Percentiles rank a stretch among this genome's conserved stretches.
These are phyloP conservation scores for Penicillium brevicompactum DNA, from an alignment of 2,329 filamentous ascomycete genomes.

Conservation along the genomic window DNA sequence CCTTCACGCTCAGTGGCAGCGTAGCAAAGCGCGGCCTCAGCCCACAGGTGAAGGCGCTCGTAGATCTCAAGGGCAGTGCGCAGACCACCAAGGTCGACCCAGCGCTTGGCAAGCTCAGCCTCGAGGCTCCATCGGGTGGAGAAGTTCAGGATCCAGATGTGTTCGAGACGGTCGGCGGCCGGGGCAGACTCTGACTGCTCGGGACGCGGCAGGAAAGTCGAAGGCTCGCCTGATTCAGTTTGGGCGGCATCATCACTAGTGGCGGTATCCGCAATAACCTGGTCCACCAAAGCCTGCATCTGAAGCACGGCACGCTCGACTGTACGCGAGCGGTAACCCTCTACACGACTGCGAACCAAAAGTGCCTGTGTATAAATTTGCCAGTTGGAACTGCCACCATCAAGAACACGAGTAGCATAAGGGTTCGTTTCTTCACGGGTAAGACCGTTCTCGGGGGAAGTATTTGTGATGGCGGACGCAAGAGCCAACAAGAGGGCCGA, in stretches of 20 bases:
- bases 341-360: slow-evolving; percentile 84
- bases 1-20: slow-evolving; percentile 78
- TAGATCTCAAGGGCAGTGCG: slow-evolving; percentile 94
- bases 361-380: slow-evolving; percentile 95
- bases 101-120: slow-evolving; percentile 87
- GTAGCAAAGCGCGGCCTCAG: slow-evolving; percentile 88
- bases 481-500: slow-evolving; percentile 79
- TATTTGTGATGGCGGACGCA: slow-evolving; percentile 88
- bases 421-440: slow-evolving; percentile 93
- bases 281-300: slow-evolving; percentile 91
- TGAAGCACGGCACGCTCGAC: slow-evolving; percentile 88
- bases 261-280: slow-evolving; percentile 84
- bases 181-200: slow-evolving; percentile 74
- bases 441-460: slow-evolving; percentile 77
- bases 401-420: slow-evolving; percentile 83
- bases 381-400: slow-evolving; percentile 93
- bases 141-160: slow-evolving; percentile 80
- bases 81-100: slow-evolving; percentile 84
- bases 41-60: slow-evolving; percentile 89
- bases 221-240: slow-evolving; percentile 53
- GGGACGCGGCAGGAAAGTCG: slow-evolving; percentile 78
- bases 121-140: slow-evolving; percentile 93
- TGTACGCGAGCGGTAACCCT: slow-evolving; percentile 82
- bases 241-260: slow-evolving; percentile 41
- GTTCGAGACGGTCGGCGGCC: slow-evolving; percentile 73